Base-by-base conservation (phyloP, 768 basidiomycete species). In the Boletus reticulatus region DNA sequence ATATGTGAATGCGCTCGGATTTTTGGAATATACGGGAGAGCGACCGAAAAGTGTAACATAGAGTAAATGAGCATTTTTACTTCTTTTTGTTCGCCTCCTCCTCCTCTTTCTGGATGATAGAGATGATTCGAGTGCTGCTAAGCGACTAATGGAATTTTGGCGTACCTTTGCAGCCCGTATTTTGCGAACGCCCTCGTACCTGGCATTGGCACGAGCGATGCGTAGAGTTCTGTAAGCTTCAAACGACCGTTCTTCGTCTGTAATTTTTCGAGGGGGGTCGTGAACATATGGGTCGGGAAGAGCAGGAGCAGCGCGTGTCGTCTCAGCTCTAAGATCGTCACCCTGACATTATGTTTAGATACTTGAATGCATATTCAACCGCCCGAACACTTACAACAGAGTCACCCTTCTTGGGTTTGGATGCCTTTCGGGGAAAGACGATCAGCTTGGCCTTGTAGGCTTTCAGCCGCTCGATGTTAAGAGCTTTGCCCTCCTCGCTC, bases 371-470 rank as follows among this genome's bases (percentile, higher is more conserved):
- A 20, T 39, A 22, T 20, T 3, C 19, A 6, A 42, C 20, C 5
- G 6, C 36, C 13, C 19, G 24, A 45, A 41, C 38, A 80, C 92
- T 62, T 69, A 94, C 94, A 56, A 86, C 84, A 47, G 94, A 89
- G 75, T 98, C 95, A 54, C 92, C 92, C 82, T 90, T 88, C 85
- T 97, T 98, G 70, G 91, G 87, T 80, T 98, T 98, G 74, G 85
- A 82, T 61, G 91, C 82, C 77, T 97, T 95, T 75, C 91, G 87
- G 72, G 97, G 95, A 89, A 97, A 98, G 76, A 99, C 89, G 65
- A 98, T 88, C 70, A 99, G 78, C 66, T 89, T 87, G 55, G 80
- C 76, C 81, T 94, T 94, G 88, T 98, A 98, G 38, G 88, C 89
- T 76, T 90, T 84, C 74, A 99, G 79, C 68, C 96, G 83, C 75